Base-by-base conservation (phyloP, 2,329 filamentous ascomycete species). In the Alternaria solani region DNA sequence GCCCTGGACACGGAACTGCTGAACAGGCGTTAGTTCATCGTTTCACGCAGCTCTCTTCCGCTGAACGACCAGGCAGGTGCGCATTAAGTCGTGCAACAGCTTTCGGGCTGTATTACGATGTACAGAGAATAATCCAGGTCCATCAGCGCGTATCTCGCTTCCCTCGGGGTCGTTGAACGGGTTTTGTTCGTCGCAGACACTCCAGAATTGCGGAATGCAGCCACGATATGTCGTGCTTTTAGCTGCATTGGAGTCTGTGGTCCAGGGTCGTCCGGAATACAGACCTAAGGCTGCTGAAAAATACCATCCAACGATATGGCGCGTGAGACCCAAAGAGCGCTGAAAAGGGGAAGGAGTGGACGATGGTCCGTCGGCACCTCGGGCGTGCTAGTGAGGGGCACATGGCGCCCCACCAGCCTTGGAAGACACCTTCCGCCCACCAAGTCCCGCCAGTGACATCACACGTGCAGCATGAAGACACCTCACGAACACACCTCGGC, bases 141-240 rank as follows among this genome's bases (percentile, higher is more conserved):
- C 5, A 42, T 23, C 9, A 12, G n/a, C 18, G 39, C 39, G 20
- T 12, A 9, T 7, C 12, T 42, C 20, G 18, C 2, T 42, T 14
- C 7, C 18, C 43, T 43, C 18, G 42, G 30, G 5, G 48, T n/a
- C 11, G 39, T 54, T 20, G 5, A 14, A 34, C 18, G 9, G 16
- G 42, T 34, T 46, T 47, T 58, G 43, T 58, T 52, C n/a, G 14
- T 9, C 20, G 14, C 30, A 54, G 49, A 18, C 34, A 7, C 6
- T 18, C 3, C 5, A 2, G 8, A 14, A 62, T 64, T 57, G 56
- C 62, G 51, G 53, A 65, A 66, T 25, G 30, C 49, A 58, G 65
- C 64, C 63, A 66, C 60, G 2, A 26, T 39, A 66, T 68, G 65
- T 68, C 65, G 65, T 65, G 62, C 55, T 65, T 61, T 57, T 62